Percentiles rank a stretch among this genome's conserved stretches.
These are phyloP conservation scores for Penicillium psychrofluorescens DNA, from an alignment of 495 filamentous ascomycete genomes.

Conservation along the genomic window DNA sequence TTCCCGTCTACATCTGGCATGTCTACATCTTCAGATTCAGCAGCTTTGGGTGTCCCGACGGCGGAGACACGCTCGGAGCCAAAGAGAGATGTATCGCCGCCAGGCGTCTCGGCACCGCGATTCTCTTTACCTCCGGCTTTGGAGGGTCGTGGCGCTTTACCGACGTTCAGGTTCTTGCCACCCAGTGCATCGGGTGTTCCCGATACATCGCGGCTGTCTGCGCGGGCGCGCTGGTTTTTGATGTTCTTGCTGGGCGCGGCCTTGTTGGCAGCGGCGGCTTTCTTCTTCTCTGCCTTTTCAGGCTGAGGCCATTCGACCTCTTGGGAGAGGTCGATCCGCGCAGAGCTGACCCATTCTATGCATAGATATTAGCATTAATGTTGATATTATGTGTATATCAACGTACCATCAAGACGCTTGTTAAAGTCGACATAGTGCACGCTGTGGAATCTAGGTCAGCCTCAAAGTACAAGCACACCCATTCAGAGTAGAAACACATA, in stretches of 20 bases:
- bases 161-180: constrained; percentile 40
- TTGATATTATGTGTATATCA: background rate
- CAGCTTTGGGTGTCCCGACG: constrained; percentile 44
- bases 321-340: constrained; percentile 71
- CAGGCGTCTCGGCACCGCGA: constrained; percentile 28
- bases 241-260: constrained; percentile 44
- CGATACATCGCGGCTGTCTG: constrained; percentile 50
- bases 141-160: constrained; percentile 42
- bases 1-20: constrained; percentile 53
- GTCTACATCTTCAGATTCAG: constrained; percentile 55
- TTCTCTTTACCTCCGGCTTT: constrained; percentile 63
- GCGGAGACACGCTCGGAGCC: constrained; percentile 45
- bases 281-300: constrained; percentile 63
- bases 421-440: constrained; percentile 99
- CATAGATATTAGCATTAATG: constrained; percentile 10
- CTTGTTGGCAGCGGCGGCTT: constrained; percentile 34
- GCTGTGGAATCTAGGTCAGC: constrained; percentile 33
- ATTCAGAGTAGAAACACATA: constrained; percentile 20
- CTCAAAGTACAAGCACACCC: background rate
- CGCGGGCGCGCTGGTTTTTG: constrained; percentile 42
- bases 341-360: constrained; percentile 76
- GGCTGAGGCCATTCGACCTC: constrained; percentile 75
- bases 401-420: constrained; percentile 79
- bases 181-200: constrained; percentile 49
- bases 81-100: constrained; percentile 25